Evolutionary conservation across 306 rosid species (phyloP).

Genomic region (Carpinus viminea): DNA sequence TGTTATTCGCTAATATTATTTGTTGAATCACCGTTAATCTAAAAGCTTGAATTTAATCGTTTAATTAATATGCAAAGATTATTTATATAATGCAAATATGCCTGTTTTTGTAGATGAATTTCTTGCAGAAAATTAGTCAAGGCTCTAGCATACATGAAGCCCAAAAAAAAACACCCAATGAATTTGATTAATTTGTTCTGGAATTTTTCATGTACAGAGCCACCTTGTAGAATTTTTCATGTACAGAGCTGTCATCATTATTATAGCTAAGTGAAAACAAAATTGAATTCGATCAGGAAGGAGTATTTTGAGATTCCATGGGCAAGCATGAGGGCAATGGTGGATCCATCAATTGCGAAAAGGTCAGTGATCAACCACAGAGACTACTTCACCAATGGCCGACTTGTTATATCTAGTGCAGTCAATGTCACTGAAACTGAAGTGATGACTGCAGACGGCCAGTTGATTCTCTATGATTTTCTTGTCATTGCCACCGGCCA

Average conservation of each 20-base stretch:
- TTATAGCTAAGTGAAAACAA: conserved; percentile 21
- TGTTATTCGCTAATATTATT: too few species aligned
- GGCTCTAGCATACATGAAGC: background rate
- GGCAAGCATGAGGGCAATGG: conserved; percentile 79
- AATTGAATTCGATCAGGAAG: conserved; percentile 51
- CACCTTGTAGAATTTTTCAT: conserved; percentile 11
- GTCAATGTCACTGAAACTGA: conserved; percentile 47
- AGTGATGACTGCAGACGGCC: conserved; percentile 64
- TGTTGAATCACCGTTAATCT: too few species aligned
- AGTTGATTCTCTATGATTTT: conserved; percentile 50
- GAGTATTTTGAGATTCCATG: conserved; percentile 88
- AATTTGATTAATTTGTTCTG: background rate
- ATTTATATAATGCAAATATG: too few species aligned
- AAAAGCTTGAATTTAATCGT: too few species aligned
- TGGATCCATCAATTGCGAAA: conserved; percentile 72
- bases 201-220: background rate
- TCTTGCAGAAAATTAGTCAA: background rate
- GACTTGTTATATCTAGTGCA: conserved; percentile 48
- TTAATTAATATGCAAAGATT: too few species aligned
- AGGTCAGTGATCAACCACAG: conserved; percentile 61
- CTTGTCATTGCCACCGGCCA: conserved; percentile 80
- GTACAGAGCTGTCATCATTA: conserved; percentile 1
- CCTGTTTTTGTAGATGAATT: background rate
- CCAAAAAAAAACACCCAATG: background rate
- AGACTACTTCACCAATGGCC: conserved; percentile 57